A percentile compares a stretch with the other conserved stretches of the same genome.
Evolutionary conservation across 257 asterid genomes (phyloP).

Genomic region (Solanum rostratum): DNA sequence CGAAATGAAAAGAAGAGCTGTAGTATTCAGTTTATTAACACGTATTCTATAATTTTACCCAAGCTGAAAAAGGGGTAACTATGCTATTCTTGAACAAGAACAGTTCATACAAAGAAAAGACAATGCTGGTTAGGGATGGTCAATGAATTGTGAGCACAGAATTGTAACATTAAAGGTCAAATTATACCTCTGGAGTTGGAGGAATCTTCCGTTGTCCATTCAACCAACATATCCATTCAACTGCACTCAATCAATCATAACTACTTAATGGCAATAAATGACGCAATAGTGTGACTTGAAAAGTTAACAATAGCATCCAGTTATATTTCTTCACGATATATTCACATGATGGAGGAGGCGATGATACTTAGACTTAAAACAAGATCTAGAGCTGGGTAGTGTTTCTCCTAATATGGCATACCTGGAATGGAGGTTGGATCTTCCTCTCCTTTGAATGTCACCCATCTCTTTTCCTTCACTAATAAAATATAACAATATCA

Average conservation of each 20-base stretch:
- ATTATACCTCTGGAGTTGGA: conserved; percentile 82
- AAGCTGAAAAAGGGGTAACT: background rate
- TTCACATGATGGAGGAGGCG: background rate
- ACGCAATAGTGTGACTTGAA: background rate
- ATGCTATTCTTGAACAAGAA: background rate
- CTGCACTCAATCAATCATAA: conserved; percentile 34
- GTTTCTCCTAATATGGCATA: conserved; percentile 7
- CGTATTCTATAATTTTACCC: background rate
- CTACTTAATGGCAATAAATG: conserved; percentile 6
- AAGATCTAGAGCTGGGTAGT: background rate
- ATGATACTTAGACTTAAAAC: background rate
- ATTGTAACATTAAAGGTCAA: background rate
- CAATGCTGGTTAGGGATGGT: background rate
- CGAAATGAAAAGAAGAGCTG: background rate
- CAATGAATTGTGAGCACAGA: background rate
- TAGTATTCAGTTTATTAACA: background rate
- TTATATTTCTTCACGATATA: background rate
- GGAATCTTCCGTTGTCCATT: conserved; percentile 90
- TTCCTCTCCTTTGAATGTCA: conserved; percentile 75
- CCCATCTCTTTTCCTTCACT: conserved; percentile 97
- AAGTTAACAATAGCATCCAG: background rate
- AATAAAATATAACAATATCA: background rate
- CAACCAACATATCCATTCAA: conserved; percentile 99
- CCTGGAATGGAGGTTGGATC: conserved; percentile 91
- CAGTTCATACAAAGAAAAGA: background rate